A percentile compares a stretch with the other conserved stretches of the same genome.
phyloP scores from a whole-genome alignment of 2,329 filamentous ascomycete species.

The Pseudocercospora vitis region DNA sequence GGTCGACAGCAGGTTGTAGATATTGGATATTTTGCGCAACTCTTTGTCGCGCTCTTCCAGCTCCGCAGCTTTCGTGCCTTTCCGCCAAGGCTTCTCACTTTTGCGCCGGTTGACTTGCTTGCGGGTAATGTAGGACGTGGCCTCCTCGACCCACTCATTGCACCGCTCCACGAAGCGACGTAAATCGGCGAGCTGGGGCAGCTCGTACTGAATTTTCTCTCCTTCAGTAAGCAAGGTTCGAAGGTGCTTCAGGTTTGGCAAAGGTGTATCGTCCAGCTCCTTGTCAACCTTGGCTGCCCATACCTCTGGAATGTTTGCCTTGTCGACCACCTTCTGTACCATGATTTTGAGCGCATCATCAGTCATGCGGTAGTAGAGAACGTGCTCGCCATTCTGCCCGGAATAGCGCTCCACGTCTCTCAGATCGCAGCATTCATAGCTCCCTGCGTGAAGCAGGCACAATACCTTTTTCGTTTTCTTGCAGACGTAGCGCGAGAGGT shows the following conservation, averaged over 20 bases:
- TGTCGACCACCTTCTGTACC: slow-evolving; percentile 78
- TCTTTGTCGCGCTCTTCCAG: slow-evolving; percentile 81
- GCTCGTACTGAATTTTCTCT: slow-evolving; percentile 89
- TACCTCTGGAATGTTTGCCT: slow-evolving; percentile 77
- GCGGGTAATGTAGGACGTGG: slow-evolving; percentile 90
- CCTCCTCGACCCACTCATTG: slow-evolving; percentile 97
- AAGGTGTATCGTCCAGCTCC: slow-evolving; percentile 77
- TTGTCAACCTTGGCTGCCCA: slow-evolving; percentile 92
- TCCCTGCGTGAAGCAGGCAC: slow-evolving; percentile 79
- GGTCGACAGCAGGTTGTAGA: slow-evolving; percentile 77
- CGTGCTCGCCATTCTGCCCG: slow-evolving; percentile 59
- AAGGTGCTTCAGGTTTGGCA: slow-evolving; percentile 81
- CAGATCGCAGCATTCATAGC: slow-evolving; percentile 74
- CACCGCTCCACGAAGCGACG: slow-evolving; percentile 91
- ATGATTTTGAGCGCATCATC: slow-evolving; percentile 66
- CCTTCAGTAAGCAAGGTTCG: slow-evolving; percentile 85
- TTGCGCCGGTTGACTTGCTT: slow-evolving; percentile 98
- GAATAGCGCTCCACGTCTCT: slow-evolving; percentile 66
- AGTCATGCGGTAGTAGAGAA: slow-evolving; percentile 73
- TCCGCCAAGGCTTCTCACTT: slow-evolving; percentile 84
- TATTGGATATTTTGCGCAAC: slow-evolving; percentile 82
- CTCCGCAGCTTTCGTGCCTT: slow-evolving; percentile 69
- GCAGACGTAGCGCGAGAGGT: slow-evolving; percentile 87
- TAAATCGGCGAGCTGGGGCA: slow-evolving; percentile 78
- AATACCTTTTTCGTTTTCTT: slow-evolving; percentile 75